Percentiles rank a stretch among this genome's conserved stretches.
Evolutionary conservation across 805 yeast genomes (phyloP).

Genomic region (Debaryomyces hansenii): DNA sequence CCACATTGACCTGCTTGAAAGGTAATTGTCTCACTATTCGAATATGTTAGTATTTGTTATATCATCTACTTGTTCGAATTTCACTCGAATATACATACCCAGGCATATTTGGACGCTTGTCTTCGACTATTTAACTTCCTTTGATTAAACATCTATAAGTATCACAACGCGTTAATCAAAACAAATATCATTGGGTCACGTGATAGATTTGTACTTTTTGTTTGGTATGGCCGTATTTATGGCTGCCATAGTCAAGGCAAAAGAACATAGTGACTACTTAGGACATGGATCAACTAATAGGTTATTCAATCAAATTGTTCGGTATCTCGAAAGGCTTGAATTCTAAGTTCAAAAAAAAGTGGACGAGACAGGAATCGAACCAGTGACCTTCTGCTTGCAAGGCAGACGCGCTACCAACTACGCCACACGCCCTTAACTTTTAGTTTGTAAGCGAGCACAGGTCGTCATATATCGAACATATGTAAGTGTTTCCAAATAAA

Average conservation of each 20-base stretch:
- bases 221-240: too few species aligned
- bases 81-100: slow-evolving; percentile 15
- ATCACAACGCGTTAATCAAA: slow-evolving; percentile 3
- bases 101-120: slow-evolving; percentile 13
- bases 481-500: too few species aligned
- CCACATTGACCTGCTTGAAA: slow-evolving; percentile 93
- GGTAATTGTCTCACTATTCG: slow-evolving; percentile 60
- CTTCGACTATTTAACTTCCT: not conserved
- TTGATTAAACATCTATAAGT: not conserved
- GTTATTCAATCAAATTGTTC: too few species aligned
- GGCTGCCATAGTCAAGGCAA: too few species aligned
- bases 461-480: too few species aligned
- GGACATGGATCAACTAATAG: not conserved
- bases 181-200: slow-evolving; percentile 1
- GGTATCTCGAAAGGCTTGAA: too few species aligned
- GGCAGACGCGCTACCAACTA: slow-evolving; percentile 79
- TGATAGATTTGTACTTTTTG: not conserved
- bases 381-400: slow-evolving; percentile 74
- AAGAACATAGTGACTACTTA: too few species aligned
- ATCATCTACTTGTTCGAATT: not conserved
- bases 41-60: slow-evolving; percentile 19
- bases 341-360: slow-evolving; percentile 20
- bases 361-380: slow-evolving; percentile 77
- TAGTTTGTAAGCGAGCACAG: too few species aligned
- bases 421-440: slow-evolving; percentile 64